These are phyloP conservation scores for Orbilia blumenaviensis DNA, from an alignment of 2,329 filamentous ascomycete species.

Conservation along the genomic window DNA sequence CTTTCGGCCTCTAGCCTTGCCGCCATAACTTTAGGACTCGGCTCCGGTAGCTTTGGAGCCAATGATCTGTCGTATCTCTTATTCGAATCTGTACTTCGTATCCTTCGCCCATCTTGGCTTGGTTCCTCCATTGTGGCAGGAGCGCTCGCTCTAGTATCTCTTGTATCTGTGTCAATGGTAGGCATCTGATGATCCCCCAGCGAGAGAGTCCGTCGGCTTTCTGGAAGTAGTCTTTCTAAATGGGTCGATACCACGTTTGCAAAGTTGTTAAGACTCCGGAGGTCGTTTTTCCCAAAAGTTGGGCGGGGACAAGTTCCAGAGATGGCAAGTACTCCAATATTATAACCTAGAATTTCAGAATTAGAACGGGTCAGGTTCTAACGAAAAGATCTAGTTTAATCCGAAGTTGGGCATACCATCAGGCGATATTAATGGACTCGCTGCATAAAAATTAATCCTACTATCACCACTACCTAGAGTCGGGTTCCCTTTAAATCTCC, in stretches of 20 bases:
- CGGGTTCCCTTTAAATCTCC: conserved; percentile 60
- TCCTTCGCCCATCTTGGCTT: neutral
- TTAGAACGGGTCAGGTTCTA: neutral
- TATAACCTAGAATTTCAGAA: conserved; percentile 13
- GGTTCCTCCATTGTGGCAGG: neutral
- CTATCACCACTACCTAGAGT: conserved; percentile 57
- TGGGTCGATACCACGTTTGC: conserved; percentile 48
- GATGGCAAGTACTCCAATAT: conserved; percentile 46
- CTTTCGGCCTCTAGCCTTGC: conserved; percentile 36
- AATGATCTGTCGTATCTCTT: neutral
- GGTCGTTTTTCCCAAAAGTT: conserved; percentile 37
- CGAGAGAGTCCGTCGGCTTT: conserved; percentile 4
- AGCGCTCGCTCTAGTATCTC: neutral
- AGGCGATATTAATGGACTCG: conserved; percentile 59
- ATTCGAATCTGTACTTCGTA: neutral
- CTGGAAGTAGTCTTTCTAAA: conserved; percentile 41
- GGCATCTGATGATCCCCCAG: neutral
- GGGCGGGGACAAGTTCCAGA: neutral
- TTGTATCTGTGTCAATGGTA: neutral
- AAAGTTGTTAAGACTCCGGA: conserved; percentile 48
- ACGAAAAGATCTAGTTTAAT: no score
- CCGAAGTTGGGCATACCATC: conserved; percentile 57
- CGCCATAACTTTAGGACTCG: neutral
- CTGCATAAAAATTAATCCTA: conserved; percentile 60
- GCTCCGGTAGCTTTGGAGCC: neutral